Percentiles rank a stretch among this genome's conserved stretches.
phyloP scores from a whole-genome alignment of 345 rosid species.

The Camelina laxa region DNA sequence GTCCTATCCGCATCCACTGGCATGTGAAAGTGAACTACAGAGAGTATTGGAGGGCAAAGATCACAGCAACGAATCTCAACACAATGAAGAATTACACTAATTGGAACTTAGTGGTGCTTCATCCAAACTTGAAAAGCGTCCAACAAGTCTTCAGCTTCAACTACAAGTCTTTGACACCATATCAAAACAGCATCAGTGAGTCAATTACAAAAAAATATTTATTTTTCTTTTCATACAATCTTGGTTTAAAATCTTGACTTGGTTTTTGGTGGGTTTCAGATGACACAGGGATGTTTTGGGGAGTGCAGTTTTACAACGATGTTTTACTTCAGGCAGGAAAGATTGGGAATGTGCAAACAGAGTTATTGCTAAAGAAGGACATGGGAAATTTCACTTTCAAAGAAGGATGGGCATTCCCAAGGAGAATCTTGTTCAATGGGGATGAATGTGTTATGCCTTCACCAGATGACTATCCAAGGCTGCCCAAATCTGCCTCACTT shows the following conservation, averaged over 20 bases:
- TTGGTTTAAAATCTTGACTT: background rate
- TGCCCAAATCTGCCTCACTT: conserved; percentile 53
- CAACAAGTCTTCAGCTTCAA: conserved; percentile 78
- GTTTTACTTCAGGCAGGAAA: conserved; percentile 66
- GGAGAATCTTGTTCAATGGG: conserved; percentile 78
- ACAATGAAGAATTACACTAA: conserved; percentile 64
- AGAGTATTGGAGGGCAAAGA: conserved; percentile 79
- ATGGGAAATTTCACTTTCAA: conserved; percentile 56
- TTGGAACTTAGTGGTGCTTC: conserved; percentile 84
- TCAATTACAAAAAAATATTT: background rate
- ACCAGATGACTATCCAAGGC: conserved; percentile 71
- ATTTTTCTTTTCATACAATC: no score
- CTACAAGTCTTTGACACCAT: conserved; percentile 61
- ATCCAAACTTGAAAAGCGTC: conserved; percentile 69
- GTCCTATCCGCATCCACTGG: conserved; percentile 85
- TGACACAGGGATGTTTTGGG: conserved; percentile 89
- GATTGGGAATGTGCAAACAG: conserved; percentile 72
- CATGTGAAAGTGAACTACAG: conserved; percentile 83
- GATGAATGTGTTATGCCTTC: conserved; percentile 93
- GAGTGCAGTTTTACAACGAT: conserved; percentile 72
- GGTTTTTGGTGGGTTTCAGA: conserved; percentile 47
- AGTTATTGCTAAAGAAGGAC: conserved; percentile 70
- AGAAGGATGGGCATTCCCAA: conserved; percentile 88
- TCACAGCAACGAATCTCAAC: conserved; percentile 67
- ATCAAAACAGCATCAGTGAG: conserved; percentile 60